A percentile compares a stretch with the other conserved stretches of the same genome.
Evolutionary conservation across 2,329 filamentous ascomycete genomes (phyloP).

Genomic region (Phialophora verrucosa): DNA sequence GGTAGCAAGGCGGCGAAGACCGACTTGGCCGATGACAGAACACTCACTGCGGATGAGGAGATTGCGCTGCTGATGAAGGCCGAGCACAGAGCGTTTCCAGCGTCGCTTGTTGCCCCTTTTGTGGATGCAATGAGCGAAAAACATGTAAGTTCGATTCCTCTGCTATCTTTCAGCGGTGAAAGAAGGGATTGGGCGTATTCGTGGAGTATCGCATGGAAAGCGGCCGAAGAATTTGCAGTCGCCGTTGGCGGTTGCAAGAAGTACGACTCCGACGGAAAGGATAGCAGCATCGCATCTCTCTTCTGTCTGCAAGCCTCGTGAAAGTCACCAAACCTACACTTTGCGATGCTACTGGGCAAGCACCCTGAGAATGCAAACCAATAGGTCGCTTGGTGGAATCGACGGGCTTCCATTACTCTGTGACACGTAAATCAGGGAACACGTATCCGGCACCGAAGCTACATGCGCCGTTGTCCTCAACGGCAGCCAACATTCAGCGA

Average conservation of each 20-base stretch:
- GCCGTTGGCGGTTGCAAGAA: slow-evolving; percentile 27
- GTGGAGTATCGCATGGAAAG: slow-evolving; percentile 16
- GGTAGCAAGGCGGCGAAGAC: slow-evolving; percentile 2
- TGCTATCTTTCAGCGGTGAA: slow-evolving; percentile 29
- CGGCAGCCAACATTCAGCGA: not conserved
- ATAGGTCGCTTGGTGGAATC: not conserved
- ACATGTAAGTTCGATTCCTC: slow-evolving; percentile 12
- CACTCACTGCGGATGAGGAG: slow-evolving; percentile 34
- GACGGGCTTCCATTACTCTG: not conserved
- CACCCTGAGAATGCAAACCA: not conserved
- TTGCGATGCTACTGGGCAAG: not conserved
- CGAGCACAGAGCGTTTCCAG: slow-evolving; percentile 19
- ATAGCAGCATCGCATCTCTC: slow-evolving; percentile 22
- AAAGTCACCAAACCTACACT: not conserved
- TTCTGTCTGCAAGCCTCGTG: slow-evolving; percentile 24
- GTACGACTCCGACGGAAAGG: slow-evolving; percentile 13
- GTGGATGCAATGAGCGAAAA: slow-evolving; percentile 16
- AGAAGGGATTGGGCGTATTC: slow-evolving; percentile 17
- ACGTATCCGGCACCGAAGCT: not conserved
- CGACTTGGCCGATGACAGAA: slow-evolving; percentile 11
- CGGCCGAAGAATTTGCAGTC: slow-evolving; percentile 31
- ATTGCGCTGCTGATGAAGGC: slow-evolving; percentile 27
- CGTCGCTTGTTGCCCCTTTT: slow-evolving; percentile 25
- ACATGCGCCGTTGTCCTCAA: not conserved
- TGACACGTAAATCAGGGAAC: not conserved